Evolutionary conservation across 768 basidiomycete genomes (phyloP).

Genomic region (Piloderma croceum): DNA sequence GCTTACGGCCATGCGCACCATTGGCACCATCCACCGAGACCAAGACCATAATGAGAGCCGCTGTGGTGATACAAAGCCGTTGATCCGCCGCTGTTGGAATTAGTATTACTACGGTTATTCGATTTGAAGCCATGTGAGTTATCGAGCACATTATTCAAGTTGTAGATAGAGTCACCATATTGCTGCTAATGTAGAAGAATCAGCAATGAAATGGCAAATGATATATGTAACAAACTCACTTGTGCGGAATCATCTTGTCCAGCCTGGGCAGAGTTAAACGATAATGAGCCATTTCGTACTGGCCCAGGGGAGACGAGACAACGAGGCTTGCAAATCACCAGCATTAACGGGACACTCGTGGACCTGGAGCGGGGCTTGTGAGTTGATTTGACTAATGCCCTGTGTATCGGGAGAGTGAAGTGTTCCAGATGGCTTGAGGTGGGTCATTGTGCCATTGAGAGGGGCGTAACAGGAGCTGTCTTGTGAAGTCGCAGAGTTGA

Average conservation of each 20-base stretch:
- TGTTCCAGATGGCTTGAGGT: constrained; percentile 55
- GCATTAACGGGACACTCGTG: constrained; percentile 47
- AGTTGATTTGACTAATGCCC: constrained; percentile 51
- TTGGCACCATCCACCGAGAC: constrained; percentile 48
- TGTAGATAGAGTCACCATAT: constrained; percentile 54
- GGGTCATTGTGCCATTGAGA: constrained; percentile 42
- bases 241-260: constrained; percentile 48
- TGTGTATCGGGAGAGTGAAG: constrained; percentile 60
- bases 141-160: constrained; percentile 45
- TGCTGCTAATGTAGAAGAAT: constrained; percentile 29
- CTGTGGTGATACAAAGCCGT: constrained; percentile 74
- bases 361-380: constrained; percentile 42
- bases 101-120: constrained; percentile 16
- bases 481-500: too few species aligned
- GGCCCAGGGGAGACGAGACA: constrained; percentile 60
- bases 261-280: constrained; percentile 48
- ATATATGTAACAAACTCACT: constrained; percentile 32
- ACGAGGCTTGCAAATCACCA: constrained; percentile 61
- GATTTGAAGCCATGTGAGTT: constrained; percentile 52
- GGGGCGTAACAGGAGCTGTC: constrained; percentile 80
- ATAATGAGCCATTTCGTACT: constrained; percentile 50
- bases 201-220: constrained; percentile 6
- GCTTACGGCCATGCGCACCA: constrained; percentile 78
- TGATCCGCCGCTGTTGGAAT: constrained; percentile 52
- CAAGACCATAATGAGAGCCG: constrained; percentile 70